A percentile compares a stretch with the other conserved stretches of the same genome.
Conservation (phyloP, 768 basidiomycete species). For the Pleurotus tuoliensis region DNA sequence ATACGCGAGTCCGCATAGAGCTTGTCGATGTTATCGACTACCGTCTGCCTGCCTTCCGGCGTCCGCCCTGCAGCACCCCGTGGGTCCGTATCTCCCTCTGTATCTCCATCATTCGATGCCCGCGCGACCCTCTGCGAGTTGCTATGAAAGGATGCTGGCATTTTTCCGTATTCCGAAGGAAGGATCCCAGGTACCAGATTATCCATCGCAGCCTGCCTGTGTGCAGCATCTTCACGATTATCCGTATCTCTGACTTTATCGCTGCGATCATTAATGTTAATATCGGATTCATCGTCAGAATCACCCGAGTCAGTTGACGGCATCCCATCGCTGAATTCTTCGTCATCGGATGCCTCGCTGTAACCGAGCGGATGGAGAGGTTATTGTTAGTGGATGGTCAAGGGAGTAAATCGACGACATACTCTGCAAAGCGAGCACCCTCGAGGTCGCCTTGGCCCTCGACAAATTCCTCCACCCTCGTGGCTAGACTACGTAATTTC, state of each 20-base stretch:
- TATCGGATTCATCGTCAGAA: conserved; percentile 31
- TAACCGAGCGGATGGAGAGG: background rate
- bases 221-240: conserved; percentile 16
- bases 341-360: conserved; percentile 69
- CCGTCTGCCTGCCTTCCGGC: background rate
- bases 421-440: conserved; percentile 92
- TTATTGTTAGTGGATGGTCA: background rate
- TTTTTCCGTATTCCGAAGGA: conserved; percentile 83
- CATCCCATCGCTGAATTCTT: conserved; percentile 53
- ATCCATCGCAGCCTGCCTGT: conserved; percentile 67
- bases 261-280: conserved; percentile 47
- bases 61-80: background rate
- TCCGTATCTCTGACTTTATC: conserved; percentile 19
- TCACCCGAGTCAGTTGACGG: conserved; percentile 42
- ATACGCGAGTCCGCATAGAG: background rate
- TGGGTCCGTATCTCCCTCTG: conserved; percentile 22
- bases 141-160: conserved; percentile 66
- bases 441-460: conserved; percentile 86
- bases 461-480: conserved; percentile 87
- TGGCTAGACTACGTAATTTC: conserved; percentile 71
- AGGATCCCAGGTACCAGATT: conserved; percentile 78
- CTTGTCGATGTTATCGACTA: background rate
- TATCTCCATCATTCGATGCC: conserved; percentile 39
- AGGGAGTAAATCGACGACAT: conserved; percentile 9
- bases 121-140: conserved; percentile 68